Evolutionary conservation across 371 early-diverging fungal species (phyloP).

Genomic region (Rozella allomycis): DNA sequence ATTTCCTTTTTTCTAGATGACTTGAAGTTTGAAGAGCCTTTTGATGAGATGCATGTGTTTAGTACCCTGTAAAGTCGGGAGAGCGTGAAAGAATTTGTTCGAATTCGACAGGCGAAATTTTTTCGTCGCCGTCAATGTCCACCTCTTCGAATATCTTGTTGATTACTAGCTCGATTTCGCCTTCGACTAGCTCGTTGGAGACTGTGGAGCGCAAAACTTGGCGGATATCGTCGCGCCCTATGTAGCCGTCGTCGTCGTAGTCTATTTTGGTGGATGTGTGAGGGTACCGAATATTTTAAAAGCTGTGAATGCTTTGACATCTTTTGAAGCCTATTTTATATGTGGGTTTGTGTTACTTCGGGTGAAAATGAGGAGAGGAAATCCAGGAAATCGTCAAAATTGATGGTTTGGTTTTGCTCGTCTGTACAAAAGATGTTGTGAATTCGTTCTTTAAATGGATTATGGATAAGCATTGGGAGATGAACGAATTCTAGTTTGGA

Average conservation of each 20-base stretch:
- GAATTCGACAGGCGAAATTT: slow-evolving; percentile 3
- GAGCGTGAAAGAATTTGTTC: slow-evolving; percentile 4
- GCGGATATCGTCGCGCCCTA: slow-evolving; percentile 1
- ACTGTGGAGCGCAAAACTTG: slow-evolving; percentile 1
- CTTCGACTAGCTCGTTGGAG: background rate
- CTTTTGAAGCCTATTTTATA: slow-evolving; percentile 3
- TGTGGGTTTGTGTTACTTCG: too few relatives aligned
- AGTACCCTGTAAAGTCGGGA: slow-evolving; percentile 5
- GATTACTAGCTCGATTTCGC: slow-evolving; percentile 2
- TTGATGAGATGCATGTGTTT: too few relatives aligned
- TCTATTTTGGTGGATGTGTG: too few relatives aligned
- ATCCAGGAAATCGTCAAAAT: slow-evolving; percentile 4
- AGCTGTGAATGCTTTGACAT: slow-evolving; percentile 5
- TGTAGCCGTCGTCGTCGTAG: slow-evolving; percentile 4
- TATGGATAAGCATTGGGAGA: slow-evolving; percentile 1
- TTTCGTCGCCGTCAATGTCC: slow-evolving; percentile 5
- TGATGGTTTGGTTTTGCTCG: slow-evolving; percentile 1
- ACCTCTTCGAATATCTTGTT: slow-evolving; percentile 3
- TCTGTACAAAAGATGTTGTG: slow-evolving; percentile 3
- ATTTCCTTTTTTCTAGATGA: too few relatives aligned
- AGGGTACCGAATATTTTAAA: slow-evolving; percentile 3
- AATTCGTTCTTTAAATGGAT: slow-evolving; percentile 2
- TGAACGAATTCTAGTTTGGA: slow-evolving; percentile 1
- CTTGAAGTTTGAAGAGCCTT: too few relatives aligned
- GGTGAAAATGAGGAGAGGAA: slow-evolving; percentile 4